Conservation (phyloP, 257 asterid genomes). For the Linderniella brevidens region DNA sequence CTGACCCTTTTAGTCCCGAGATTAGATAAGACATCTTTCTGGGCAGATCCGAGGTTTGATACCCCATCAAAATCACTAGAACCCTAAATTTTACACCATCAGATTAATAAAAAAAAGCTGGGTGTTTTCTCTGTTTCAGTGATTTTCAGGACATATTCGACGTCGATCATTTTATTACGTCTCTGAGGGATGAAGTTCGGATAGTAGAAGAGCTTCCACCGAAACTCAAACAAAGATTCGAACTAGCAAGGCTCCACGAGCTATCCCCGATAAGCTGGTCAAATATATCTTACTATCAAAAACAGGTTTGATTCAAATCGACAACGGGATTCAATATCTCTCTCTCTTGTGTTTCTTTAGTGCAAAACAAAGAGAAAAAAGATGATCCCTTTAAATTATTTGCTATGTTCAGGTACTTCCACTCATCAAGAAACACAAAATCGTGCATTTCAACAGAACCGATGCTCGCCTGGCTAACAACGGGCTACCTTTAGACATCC, state of each 20-base stretch:
- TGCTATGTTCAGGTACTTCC: slow-evolving; percentile 61
- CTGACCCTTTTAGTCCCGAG: slow-evolving; percentile 89
- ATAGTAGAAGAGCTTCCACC: slow-evolving; percentile 85
- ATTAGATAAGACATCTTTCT: slow-evolving; percentile 87
- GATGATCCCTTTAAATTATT: background rate
- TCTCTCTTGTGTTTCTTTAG: background rate
- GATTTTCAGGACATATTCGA: slow-evolving; percentile 90
- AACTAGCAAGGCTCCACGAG: slow-evolving; percentile 48
- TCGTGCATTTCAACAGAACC: slow-evolving; percentile 81
- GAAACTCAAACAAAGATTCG: slow-evolving; percentile 70
- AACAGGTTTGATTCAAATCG: slow-evolving; percentile 32
- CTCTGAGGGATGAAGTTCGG: slow-evolving; percentile 92
- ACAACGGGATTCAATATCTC: background rate
- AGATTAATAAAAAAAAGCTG: background rate
- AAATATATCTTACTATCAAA: slow-evolving; percentile 70
- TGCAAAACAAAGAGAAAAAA: background rate
- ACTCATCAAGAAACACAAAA: slow-evolving; percentile 71
- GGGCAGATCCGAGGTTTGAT: slow-evolving; percentile 93
- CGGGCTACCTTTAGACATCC: slow-evolving; percentile 66
- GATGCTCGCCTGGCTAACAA: slow-evolving; percentile 92
- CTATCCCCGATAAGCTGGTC: slow-evolving; percentile 98
- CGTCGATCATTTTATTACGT: slow-evolving; percentile 78
- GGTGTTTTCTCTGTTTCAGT: slow-evolving; percentile 26
- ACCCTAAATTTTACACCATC: background rate
- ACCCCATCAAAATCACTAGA: background rate